These are phyloP conservation scores for Pichia sp. DNA, from an alignment of 1,139 yeast species.

Conservation along the genomic window DNA sequence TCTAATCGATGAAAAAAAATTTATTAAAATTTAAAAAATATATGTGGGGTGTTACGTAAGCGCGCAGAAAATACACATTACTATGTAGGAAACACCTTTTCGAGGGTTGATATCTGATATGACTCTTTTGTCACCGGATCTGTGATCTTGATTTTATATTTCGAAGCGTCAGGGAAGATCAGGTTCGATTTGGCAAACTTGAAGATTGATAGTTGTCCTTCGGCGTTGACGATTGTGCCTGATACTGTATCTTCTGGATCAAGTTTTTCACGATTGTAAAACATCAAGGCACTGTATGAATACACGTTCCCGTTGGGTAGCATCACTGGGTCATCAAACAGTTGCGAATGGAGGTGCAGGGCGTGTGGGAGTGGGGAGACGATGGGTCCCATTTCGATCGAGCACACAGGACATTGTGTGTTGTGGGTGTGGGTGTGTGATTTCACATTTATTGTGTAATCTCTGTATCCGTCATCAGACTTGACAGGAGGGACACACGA, in stretches of 20 bases:
- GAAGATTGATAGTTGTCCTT: not conserved
- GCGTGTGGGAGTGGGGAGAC: conserved; percentile 69
- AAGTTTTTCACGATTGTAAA: conserved; percentile 34
- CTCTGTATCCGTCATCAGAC: not conserved
- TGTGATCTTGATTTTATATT: conserved; percentile 39
- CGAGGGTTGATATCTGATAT: conserved; percentile 52
- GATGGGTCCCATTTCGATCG: conserved; percentile 61
- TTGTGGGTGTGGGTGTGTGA: too few species aligned
- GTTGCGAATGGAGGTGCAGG: conserved; percentile 68
- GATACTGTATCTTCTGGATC: not conserved
- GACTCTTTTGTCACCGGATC: conserved; percentile 72
- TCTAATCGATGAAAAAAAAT: too few species aligned
- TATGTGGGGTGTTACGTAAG: too few species aligned
- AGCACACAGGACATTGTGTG: conserved; percentile 74
- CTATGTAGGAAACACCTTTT: conserved; percentile 43
- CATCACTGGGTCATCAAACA: conserved; percentile 75
- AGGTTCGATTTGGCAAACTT: not conserved
- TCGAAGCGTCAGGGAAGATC: not conserved
- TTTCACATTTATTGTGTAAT: too few species aligned
- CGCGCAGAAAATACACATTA: too few species aligned
- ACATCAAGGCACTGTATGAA: conserved; percentile 58
- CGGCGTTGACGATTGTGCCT: too few species aligned
- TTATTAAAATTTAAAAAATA: too few species aligned
- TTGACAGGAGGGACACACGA: conserved; percentile 31
- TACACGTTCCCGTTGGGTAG: conserved; percentile 81